Conservation (phyloP, 176 grass and related monocot genomes). For the Aegilops speltoides region DNA sequence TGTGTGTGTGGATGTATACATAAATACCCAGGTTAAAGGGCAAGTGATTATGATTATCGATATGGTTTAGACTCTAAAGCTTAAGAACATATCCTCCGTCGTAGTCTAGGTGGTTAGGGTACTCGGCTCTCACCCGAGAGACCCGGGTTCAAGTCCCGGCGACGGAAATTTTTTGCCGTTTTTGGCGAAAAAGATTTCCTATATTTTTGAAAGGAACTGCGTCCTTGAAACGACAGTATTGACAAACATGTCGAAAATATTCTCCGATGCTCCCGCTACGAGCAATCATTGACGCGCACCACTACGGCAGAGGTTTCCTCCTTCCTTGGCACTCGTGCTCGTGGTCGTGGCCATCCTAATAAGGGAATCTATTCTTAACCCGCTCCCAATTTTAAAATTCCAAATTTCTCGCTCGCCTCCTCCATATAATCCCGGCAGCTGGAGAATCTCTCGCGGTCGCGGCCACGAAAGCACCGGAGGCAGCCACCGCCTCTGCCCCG, state of each 20-base stretch:
- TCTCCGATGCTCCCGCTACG: neutral
- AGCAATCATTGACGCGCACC: neutral
- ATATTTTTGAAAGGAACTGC: too few relatives aligned
- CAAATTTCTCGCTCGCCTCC: constrained; percentile 18
- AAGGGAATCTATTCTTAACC: constrained; percentile 18
- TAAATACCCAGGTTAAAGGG: too few relatives aligned
- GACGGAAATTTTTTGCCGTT: constrained; percentile 35
- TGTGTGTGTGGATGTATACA: neutral
- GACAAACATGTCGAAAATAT: neutral
- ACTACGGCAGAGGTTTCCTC: constrained; percentile 11
- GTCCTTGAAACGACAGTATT: neutral
- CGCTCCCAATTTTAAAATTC: constrained; percentile 11
- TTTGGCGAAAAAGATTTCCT: too few relatives aligned
- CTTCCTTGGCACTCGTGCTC: neutral
- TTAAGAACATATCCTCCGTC: constrained; percentile 12
- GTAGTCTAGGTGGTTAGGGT: constrained; percentile 96
- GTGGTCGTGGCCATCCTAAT: neutral
- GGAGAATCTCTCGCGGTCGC: neutral
- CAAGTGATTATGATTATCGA: too few relatives aligned
- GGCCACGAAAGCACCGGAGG: neutral
- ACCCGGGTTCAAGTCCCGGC: constrained; percentile 73
- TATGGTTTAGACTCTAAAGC: neutral
- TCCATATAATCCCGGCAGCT: constrained; percentile 23
- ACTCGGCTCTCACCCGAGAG: constrained; percentile 88
- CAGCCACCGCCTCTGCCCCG: neutral